Conservation (phyloP, 2,329 filamentous ascomycete genomes). For the Metarhizium robertsii region DNA sequence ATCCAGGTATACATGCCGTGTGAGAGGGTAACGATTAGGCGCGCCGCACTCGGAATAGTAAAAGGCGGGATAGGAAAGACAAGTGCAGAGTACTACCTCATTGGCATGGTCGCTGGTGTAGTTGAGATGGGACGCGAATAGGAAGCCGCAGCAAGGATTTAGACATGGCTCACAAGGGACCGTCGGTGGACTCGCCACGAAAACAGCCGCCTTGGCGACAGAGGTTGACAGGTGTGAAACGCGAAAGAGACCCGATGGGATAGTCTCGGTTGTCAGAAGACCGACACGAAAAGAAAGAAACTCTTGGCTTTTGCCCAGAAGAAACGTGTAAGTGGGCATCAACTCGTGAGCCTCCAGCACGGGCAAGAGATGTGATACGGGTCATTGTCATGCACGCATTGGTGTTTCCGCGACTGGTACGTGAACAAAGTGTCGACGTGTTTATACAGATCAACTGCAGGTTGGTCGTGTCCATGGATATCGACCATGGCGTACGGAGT, state of each 20-base stretch:
- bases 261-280: too few relatives aligned
- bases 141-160: background rate
- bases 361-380: background rate
- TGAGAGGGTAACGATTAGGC: background rate
- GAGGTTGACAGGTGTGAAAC: constrained; percentile 6
- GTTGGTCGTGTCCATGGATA: background rate
- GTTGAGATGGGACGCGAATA: background rate
- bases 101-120: background rate
- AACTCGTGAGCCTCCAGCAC: background rate
- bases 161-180: background rate
- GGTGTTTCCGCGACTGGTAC: background rate
- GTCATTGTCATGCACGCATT: background rate
- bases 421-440: background rate
- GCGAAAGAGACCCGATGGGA: background rate
- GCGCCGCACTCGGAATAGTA: background rate
- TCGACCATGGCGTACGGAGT: background rate
- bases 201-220: background rate
- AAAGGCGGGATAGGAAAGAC: background rate
- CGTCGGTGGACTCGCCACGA: background rate
- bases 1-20: background rate
- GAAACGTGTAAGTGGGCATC: constrained; percentile 1
- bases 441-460: background rate
- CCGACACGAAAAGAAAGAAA: too few relatives aligned
- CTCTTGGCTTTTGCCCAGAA: background rate
- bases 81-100: too few relatives aligned